Conservation (phyloP, 1,284 basidiomycete genomes). For the Tilletia indica region DNA sequence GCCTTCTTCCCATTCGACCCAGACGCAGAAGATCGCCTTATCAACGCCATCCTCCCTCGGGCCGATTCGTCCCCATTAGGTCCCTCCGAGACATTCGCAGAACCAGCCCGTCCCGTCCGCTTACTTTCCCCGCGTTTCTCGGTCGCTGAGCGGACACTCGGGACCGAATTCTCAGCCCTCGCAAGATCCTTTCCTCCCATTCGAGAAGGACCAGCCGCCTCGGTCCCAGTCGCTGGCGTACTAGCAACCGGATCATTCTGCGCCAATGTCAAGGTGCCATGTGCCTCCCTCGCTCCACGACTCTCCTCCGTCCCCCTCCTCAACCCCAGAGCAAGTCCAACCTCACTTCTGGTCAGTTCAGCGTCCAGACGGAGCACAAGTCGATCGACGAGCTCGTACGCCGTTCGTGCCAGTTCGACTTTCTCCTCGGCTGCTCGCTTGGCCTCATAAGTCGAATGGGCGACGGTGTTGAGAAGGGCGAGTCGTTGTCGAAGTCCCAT, state of each 20-base stretch:
- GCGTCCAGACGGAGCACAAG: constrained; percentile 61
- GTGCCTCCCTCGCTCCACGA: constrained; percentile 32
- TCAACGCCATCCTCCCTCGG: neutral
- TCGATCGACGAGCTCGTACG: constrained; percentile 61
- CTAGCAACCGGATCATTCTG: neutral
- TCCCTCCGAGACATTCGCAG: constrained; percentile 11
- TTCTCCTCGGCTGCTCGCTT: constrained; percentile 59
- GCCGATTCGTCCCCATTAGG: neutral
- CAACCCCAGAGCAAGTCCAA: constrained; percentile 42
- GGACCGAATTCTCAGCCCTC: too few relatives aligned
- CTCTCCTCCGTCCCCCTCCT: constrained; percentile 38
- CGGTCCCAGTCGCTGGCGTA: too few relatives aligned
- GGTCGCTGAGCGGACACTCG: too few relatives aligned
- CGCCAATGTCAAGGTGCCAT: constrained; percentile 6
- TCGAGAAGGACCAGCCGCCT: too few relatives aligned
- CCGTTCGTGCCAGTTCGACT: constrained; percentile 59
- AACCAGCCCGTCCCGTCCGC: constrained; percentile 15
- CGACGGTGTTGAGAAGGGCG: neutral
- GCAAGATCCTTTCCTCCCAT: too few relatives aligned
- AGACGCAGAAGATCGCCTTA: neutral
- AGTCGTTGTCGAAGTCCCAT: neutral
- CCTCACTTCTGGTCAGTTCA: constrained; percentile 52
- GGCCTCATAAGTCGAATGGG: neutral
- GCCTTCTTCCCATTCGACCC: too few relatives aligned
- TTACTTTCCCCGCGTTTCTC: constrained; percentile 1